These are phyloP conservation scores for Coprinopsis cinerea DNA, from an alignment of 768 basidiomycete species.

Conservation along the genomic window DNA sequence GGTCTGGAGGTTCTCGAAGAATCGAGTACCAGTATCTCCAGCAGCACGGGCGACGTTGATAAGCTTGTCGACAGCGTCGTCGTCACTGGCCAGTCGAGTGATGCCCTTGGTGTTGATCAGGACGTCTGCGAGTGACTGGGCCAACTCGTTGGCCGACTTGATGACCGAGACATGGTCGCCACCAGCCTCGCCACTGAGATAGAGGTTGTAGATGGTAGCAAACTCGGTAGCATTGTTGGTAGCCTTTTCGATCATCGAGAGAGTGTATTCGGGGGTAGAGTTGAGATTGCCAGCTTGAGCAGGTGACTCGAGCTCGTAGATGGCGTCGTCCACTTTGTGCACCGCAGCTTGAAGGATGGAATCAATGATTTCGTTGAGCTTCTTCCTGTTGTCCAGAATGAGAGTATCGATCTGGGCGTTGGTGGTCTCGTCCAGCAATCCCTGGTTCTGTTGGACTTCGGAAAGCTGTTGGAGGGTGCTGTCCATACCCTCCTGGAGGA, in stretches of 20 bases:
- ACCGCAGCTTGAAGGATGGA: slow-evolving; percentile 96
- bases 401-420: slow-evolving; percentile 97
- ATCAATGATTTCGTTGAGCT: slow-evolving; percentile 96
- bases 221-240: slow-evolving; percentile 94
- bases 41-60: slow-evolving; percentile 76
- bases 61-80: slow-evolving; percentile 90
- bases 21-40: slow-evolving; percentile 83
- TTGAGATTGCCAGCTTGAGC: slow-evolving; percentile 91
- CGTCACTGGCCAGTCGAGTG: slow-evolving; percentile 85
- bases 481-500: slow-evolving; percentile 95
- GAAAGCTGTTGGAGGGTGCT: slow-evolving; percentile 81
- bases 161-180: slow-evolving; percentile 98
- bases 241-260: slow-evolving; percentile 98
- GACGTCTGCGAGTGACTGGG: slow-evolving; percentile 89
- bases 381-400: slow-evolving; percentile 95
- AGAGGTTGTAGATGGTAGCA: slow-evolving; percentile 89
- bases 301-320: slow-evolving; percentile 97
- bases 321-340: slow-evolving; percentile 93
- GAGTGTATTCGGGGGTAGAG: slow-evolving; percentile 96
- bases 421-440: slow-evolving; percentile 81
- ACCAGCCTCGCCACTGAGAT: slow-evolving; percentile 78
- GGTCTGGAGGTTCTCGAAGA: slow-evolving; percentile 95
- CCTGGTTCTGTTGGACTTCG: slow-evolving; percentile 85
- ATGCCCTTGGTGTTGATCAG: slow-evolving; percentile 93
- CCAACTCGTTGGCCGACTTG: slow-evolving; percentile 94